These are phyloP conservation scores for Fraxinus dipetala DNA, from an alignment of 305 asterid genomes.

Conservation along the genomic window DNA sequence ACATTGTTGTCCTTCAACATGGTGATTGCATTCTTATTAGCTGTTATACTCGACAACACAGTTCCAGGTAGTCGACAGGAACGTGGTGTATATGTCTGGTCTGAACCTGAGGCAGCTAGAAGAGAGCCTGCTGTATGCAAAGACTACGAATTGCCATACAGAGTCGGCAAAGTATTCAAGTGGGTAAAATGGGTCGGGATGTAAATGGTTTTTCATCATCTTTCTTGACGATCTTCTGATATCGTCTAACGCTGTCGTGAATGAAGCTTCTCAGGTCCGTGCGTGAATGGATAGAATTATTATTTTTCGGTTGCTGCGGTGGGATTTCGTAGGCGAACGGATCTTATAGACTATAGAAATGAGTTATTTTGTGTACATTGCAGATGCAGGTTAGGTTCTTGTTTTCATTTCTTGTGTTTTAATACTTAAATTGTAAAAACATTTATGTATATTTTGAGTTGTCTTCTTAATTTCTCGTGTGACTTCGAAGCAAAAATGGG, in stretches of 20 bases:
- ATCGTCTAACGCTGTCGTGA: not conserved
- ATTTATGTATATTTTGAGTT: conserved; percentile 28
- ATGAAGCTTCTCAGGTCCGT: conserved; percentile 9
- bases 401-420: conserved; percentile 23
- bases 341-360: conserved; percentile 29
- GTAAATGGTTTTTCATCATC: conserved; percentile 25
- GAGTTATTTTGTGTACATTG: conserved; percentile 49
- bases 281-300: conserved; percentile 2
- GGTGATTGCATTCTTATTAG: conserved; percentile 87
- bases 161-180: conserved; percentile 78
- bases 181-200: conserved; percentile 99
- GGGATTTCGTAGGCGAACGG: conserved; percentile 29
- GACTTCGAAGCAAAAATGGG: not conserved
- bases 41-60: conserved; percentile 86
- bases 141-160: conserved; percentile 78
- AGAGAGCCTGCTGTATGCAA: conserved; percentile 84
- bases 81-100: conserved; percentile 93
- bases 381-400: conserved; percentile 30
- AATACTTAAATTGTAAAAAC: conserved; percentile 32
- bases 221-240: not conserved
- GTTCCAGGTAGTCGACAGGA: conserved; percentile 94
- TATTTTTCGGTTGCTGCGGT: conserved; percentile 8
- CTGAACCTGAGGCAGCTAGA: conserved; percentile 83
- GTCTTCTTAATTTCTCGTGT: not conserved
- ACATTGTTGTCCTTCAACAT: conserved; percentile 84